Base-by-base conservation (phyloP, 2,329 filamentous ascomycete genomes). In the Tolypocladium tropicale region DNA sequence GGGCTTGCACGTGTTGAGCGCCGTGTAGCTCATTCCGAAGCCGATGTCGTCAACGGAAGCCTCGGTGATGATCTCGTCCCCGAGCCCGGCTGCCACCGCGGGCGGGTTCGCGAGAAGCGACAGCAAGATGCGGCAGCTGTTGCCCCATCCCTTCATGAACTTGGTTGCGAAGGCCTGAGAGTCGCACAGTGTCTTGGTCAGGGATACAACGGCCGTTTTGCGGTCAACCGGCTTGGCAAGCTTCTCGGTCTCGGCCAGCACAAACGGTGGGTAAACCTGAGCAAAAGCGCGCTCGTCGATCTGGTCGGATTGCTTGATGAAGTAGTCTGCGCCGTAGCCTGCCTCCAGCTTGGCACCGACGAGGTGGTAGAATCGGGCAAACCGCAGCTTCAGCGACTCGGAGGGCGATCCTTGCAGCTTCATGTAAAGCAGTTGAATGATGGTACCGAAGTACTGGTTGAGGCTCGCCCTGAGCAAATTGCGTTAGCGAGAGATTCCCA, bases 361-460 rank as follows among this genome's bases (percentile, higher is more conserved):
- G 60, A 96, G 85, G 71, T 99, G 93, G 70, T 95, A 99, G 77
- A 99, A 95, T 36, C 91, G 87, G 55, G 92, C 88, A 69, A 99
- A 96, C 54, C 91, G 87, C 55, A 90, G 76, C 64, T 91, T 88
- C 72, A 95, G 88, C 51, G 84, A 88, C 64, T 97, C 93, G 0
- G 92, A 77, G 6, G 79, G 76, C 37, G 73, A 76, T 50, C 86
- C 74, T 81, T 94, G 73, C 74, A 90, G 74, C 78, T 86, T 76
- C 76, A 84, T 88, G 68, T 96, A 87, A 65, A 97, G 81, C 43
- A 97, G 81, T 57, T 85, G 84, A 56, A 97, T 78, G 57, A 99
- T 88, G 1, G 86, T 84, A 10, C 81, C 77, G 67, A 95, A 95
- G 72, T 91, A 96, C 23, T 78, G 78, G 61, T 94, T 82, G 55